These are phyloP conservation scores for Colletotrichum tanaceti DNA, from an alignment of 2,329 filamentous ascomycete species.

Conservation along the genomic window DNA sequence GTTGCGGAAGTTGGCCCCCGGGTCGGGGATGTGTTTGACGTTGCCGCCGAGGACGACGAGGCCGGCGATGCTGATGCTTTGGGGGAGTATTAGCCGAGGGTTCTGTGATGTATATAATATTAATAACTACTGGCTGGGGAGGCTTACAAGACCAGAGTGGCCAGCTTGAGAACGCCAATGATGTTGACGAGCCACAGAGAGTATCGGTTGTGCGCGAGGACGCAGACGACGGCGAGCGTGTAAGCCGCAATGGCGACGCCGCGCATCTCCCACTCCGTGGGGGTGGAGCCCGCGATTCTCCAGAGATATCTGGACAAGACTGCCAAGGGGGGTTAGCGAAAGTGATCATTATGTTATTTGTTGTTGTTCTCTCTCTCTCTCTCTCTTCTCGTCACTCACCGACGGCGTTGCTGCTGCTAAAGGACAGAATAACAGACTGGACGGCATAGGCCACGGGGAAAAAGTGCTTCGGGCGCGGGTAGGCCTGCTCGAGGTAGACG, in stretches of 20 bases:
- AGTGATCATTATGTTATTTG: too few relatives aligned
- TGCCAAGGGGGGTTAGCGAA: slow-evolving; percentile 38
- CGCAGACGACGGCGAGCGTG: slow-evolving; percentile 66
- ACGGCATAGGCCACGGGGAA: slow-evolving; percentile 74
- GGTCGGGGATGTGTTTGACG: slow-evolving; percentile 48
- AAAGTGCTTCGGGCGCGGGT: slow-evolving; percentile 71
- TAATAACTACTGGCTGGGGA: too few relatives aligned
- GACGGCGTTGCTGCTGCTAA: slow-evolving; percentile 74
- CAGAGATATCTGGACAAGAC: slow-evolving; percentile 74
- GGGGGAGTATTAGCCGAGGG: neutral
- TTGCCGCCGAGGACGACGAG: slow-evolving; percentile 67
- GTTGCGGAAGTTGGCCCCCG: slow-evolving; percentile 51
- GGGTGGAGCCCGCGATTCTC: slow-evolving; percentile 61
- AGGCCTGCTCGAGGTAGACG: slow-evolving; percentile 76
- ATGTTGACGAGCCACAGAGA: slow-evolving; percentile 67
- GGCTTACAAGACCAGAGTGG: slow-evolving; percentile 67
- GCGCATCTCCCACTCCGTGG: slow-evolving; percentile 72
- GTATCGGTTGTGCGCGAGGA: slow-evolving; percentile 66
- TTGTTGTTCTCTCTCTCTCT: too few relatives aligned
- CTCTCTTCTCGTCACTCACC: slow-evolving; percentile 45
- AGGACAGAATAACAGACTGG: slow-evolving; percentile 72
- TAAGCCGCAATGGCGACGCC: slow-evolving; percentile 74
- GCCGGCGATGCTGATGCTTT: slow-evolving; percentile 65
- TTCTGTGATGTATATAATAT: too few relatives aligned
- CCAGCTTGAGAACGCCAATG: slow-evolving; percentile 69